phyloP scores from a whole-genome alignment of 1,284 basidiomycete genomes.

The Testicularia cyperi region DNA sequence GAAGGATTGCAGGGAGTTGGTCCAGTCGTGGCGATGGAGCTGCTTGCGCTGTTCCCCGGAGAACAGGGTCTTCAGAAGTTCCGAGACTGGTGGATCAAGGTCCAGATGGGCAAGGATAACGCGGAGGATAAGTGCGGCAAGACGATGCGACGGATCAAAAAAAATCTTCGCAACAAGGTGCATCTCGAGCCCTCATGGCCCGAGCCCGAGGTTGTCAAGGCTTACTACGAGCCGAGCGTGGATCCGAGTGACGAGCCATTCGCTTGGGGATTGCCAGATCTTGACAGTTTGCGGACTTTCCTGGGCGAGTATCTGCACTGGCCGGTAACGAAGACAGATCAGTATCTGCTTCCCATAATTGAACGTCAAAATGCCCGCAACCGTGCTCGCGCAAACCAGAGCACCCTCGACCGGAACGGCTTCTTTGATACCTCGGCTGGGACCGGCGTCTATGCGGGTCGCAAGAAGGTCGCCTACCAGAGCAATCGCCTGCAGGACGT shows the following conservation, averaged over 20 bases:
- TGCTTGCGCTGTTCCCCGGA: slow-evolving; percentile 45
- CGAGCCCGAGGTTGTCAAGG: slow-evolving; percentile 78
- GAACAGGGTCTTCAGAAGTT: slow-evolving; percentile 80
- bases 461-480: slow-evolving; percentile 75
- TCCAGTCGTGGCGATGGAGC: slow-evolving; percentile 92
- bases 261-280: slow-evolving; percentile 93
- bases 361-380: slow-evolving; percentile 64
- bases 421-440: slow-evolving; percentile 65
- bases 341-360: slow-evolving; percentile 87
- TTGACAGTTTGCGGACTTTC: slow-evolving; percentile 73
- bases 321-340: slow-evolving; percentile 83
- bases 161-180: slow-evolving; percentile 64
- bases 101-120: slow-evolving; percentile 85
- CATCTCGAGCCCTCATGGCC: slow-evolving; percentile 84
- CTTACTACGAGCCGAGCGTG: slow-evolving; percentile 86
- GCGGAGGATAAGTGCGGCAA: slow-evolving; percentile 66
- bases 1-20: slow-evolving; percentile 94
- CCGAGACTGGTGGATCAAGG: slow-evolving; percentile 89
- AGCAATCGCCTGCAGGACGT: slow-evolving; percentile 88
- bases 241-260: slow-evolving; percentile 91
- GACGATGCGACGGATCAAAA: slow-evolving; percentile 54
- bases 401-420: slow-evolving; percentile 63
- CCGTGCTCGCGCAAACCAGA: slow-evolving; percentile 62
- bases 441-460: slow-evolving; percentile 70
- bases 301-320: slow-evolving; percentile 83